Evolutionary conservation across 2,329 filamentous ascomycete genomes (phyloP).

Genomic region (Neocucurbitaria cava): DNA sequence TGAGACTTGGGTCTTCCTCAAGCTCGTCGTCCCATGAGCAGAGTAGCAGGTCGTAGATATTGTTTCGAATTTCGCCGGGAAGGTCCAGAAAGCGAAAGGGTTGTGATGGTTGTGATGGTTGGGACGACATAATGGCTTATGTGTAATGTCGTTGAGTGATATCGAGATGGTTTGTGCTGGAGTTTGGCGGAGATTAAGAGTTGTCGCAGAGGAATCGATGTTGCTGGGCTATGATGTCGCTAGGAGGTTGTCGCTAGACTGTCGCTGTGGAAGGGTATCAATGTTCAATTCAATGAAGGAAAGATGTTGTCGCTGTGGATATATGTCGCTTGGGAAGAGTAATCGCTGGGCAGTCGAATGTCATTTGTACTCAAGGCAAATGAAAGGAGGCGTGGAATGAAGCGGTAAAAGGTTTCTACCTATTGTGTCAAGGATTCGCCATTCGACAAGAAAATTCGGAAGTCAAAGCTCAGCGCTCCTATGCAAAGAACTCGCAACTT

Average conservation of each 20-base stretch:
- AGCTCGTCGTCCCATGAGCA: slow-evolving; percentile 34
- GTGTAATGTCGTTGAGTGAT: not conserved
- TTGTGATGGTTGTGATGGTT: slow-evolving; percentile 16
- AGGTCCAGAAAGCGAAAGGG: slow-evolving; percentile 36
- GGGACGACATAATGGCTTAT: slow-evolving; percentile 19
- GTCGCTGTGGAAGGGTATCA: slow-evolving; percentile 23
- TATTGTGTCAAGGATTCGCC: slow-evolving; percentile 30
- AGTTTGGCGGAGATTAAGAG: slow-evolving; percentile 2
- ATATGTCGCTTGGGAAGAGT: slow-evolving; percentile 22
- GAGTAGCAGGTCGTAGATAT: slow-evolving; percentile 32
- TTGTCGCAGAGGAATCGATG: slow-evolving; percentile 8
- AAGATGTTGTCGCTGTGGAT: slow-evolving; percentile 18
- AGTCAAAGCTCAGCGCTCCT: slow-evolving; percentile 19
- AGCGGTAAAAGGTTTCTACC: slow-evolving; percentile 19
- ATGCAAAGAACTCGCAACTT: slow-evolving; percentile 15
- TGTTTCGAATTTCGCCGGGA: slow-evolving; percentile 35
- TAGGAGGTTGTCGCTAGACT: slow-evolving; percentile 22
- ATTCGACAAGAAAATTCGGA: slow-evolving; percentile 20
- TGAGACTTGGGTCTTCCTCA: slow-evolving; percentile 19
- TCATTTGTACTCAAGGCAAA: slow-evolving; percentile 29
- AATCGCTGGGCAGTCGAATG: slow-evolving; percentile 15
- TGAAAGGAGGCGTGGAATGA: slow-evolving; percentile 12
- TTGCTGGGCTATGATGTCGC: slow-evolving; percentile 17
- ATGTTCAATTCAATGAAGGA: slow-evolving; percentile 7
- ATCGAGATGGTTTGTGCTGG: not conserved